These are phyloP conservation scores for Oxytropis ochrocephala DNA, from an alignment of 306 rosid species.

Conservation along the genomic window DNA sequence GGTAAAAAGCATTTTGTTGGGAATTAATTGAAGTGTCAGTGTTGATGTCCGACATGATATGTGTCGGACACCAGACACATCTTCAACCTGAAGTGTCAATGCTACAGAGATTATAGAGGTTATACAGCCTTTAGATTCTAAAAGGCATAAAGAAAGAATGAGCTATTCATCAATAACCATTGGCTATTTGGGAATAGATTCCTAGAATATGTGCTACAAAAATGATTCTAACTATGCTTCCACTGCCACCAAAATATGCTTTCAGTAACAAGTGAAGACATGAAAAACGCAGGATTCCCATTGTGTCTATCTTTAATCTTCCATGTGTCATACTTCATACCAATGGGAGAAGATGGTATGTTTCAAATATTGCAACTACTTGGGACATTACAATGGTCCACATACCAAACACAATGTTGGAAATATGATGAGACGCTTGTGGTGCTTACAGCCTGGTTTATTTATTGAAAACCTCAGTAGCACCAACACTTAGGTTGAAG, in stretches of 20 bases:
- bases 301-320: background rate
- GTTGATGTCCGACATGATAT: too few species aligned
- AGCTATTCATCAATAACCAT: background rate
- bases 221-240: slow-evolving; percentile 14
- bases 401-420: background rate
- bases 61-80: too few species aligned
- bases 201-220: slow-evolving; percentile 28
- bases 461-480: background rate
- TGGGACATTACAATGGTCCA: slow-evolving; percentile 23
- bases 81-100: too few species aligned
- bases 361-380: slow-evolving; percentile 10
- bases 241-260: background rate
- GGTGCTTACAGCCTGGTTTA: background rate
- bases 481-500: too few species aligned
- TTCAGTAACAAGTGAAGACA: background rate
- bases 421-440: background rate
- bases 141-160: background rate
- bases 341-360: background rate
- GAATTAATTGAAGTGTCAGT: too few species aligned
- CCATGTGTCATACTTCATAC: background rate
- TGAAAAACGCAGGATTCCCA: slow-evolving; percentile 9
- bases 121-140: background rate
- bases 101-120: too few species aligned
- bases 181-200: slow-evolving; percentile 25
- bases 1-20: too few species aligned